These are phyloP conservation scores for Fragilaria radians DNA, from an alignment of 108 stramenopile genomes.

Conservation along the genomic window DNA sequence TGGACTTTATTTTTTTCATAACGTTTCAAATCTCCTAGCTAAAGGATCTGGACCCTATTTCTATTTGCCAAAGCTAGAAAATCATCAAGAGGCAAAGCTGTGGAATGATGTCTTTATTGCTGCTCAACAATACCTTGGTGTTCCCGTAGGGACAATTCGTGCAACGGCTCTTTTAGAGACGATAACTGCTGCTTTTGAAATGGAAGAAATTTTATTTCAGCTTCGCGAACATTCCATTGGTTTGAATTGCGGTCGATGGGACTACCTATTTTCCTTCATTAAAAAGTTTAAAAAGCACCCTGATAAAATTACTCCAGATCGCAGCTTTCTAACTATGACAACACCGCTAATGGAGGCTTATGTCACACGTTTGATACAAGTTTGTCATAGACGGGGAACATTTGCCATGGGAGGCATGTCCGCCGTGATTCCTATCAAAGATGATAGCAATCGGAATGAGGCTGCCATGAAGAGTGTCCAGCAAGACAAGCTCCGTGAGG, in stretches of 20 bases:
- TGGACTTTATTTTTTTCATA: constrained; percentile 91
- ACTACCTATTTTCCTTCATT: constrained; percentile 91
- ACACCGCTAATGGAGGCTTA: constrained; percentile 87
- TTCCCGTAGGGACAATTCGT: constrained; percentile 76
- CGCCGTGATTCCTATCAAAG: constrained; percentile 86
- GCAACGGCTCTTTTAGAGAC: constrained; percentile 91
- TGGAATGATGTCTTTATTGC: constrained; percentile 91
- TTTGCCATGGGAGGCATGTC: constrained; percentile 96
- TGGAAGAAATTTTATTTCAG: constrained; percentile 94
- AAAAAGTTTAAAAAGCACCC: constrained; percentile 81
- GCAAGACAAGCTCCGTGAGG: constrained; percentile 87
- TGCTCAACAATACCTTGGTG: constrained; percentile 74
- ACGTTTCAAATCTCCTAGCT: constrained; percentile 53
- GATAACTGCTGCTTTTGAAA: constrained; percentile 92
- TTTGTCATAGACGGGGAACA: constrained; percentile 92
- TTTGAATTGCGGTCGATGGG: constrained; percentile 94
- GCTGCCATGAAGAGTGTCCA: constrained; percentile 75
- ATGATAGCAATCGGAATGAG: constrained; percentile 68
- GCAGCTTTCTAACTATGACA: constrained; percentile 82
- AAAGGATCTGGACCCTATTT: constrained; percentile 84
- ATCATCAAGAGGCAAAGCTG: constrained; percentile 83
- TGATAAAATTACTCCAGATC: constrained; percentile 82
- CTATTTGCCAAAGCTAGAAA: constrained; percentile 89
- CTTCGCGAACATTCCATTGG: constrained; percentile 89
- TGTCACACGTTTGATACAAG: constrained; percentile 83